These are phyloP conservation scores for Fraxinus platypoda DNA, from an alignment of 305 asterid species.

Conservation along the genomic window DNA sequence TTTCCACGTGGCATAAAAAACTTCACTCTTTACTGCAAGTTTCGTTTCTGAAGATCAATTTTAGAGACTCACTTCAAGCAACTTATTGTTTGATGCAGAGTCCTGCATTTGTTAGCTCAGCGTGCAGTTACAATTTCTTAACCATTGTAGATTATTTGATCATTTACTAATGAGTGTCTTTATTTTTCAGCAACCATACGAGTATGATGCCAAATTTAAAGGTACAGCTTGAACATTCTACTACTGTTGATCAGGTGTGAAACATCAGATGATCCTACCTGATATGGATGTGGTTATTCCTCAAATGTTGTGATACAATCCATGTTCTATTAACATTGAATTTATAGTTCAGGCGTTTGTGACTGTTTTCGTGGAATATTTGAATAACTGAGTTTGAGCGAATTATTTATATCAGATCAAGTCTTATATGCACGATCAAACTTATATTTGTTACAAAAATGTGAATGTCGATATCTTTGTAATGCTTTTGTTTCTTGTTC, in stretches of 20 bases:
- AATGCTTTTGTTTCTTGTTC: neutral
- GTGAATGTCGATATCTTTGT: neutral
- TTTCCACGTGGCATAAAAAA: neutral
- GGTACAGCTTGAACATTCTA: slow-evolving; percentile 46
- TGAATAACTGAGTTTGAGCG: neutral
- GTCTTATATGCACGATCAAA: neutral
- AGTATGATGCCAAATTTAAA: slow-evolving; percentile 91
- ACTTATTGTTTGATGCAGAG: neutral
- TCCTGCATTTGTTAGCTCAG: neutral
- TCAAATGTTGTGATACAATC: neutral
- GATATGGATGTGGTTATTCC: neutral
- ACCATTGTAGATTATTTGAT: neutral
- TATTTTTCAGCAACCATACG: slow-evolving; percentile 82
- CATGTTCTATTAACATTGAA: neutral
- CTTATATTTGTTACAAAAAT: neutral
- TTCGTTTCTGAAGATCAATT: neutral
- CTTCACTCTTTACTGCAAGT: neutral
- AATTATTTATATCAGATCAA: neutral
- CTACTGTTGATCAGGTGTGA: neutral
- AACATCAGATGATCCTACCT: neutral
- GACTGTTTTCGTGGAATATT: neutral
- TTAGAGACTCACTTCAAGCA: neutral
- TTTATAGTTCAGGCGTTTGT: neutral
- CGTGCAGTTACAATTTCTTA: neutral
- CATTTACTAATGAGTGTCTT: neutral